Base-by-base conservation (phyloP, 805 yeast genomes). In the Lipomyces lipofer region DNA sequence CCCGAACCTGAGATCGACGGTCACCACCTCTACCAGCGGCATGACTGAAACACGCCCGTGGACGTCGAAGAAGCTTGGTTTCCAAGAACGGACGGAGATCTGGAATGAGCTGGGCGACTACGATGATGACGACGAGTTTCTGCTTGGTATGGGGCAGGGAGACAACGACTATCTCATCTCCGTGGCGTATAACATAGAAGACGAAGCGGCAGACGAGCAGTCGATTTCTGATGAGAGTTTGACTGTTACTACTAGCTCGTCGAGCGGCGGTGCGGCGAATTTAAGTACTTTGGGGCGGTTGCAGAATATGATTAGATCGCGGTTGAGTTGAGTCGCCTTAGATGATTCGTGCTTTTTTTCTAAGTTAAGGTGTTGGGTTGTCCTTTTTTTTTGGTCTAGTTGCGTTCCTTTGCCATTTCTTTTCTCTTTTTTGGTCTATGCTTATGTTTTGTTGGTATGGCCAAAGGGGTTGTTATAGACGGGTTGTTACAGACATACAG, bases 31-130 rank as follows among this genome's bases (percentile, higher is more conserved):
- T 13, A 48, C 54, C 10, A 24, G 19, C 13, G 33, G 17, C 2
- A 21, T 30, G 5, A 15, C 32, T 10, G 44, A 46, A 4, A 8
- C 42, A 10, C 47, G 49, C 29, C 62, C 62, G n/a, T 58, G 62
- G 62, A 54, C 56, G 12, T 17, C 51, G 25, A 50, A 51, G 42
- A 49, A 49, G 28, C 43, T 58, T 8, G 62, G 60, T 3, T 27
- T 42, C 21, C 30, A 51, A 33, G 62, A 58, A 42, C 60, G 53
- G 2, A 56, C 39, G 44, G 62, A 58, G 45, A 58, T 58, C 22
- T 58, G 60, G 59, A 40, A 36, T 24, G 62, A 58, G 49, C 43
- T 58, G 6, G 62, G 52, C 22, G 62, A 58, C 40, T 51, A 50
- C 29, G 62, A 58, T 25, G 51, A 32, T 8, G 56, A 56, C 10